A percentile compares a stretch with the other conserved stretches of the same genome.
Conservation (phyloP, 768 basidiomycete genomes). For the Sporobolomyces pararoseus region DNA sequence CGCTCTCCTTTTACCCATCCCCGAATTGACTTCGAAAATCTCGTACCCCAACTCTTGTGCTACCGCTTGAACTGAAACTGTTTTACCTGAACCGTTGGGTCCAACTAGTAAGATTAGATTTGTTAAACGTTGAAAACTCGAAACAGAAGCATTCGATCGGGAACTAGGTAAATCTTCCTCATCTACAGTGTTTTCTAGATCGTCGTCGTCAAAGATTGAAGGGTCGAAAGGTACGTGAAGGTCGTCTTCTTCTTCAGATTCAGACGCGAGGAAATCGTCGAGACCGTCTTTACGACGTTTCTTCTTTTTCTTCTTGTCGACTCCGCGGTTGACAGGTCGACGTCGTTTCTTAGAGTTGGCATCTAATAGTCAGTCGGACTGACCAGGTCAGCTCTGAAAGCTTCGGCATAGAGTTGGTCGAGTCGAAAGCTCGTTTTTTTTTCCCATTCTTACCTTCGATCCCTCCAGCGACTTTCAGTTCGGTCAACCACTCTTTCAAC, state of each 20-base stretch:
- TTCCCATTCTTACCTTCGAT: neutral
- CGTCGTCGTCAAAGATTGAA: neutral
- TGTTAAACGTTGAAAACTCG: slow-evolving; percentile 54
- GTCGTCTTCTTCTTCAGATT: slow-evolving; percentile 52
- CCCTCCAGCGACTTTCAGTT: slow-evolving; percentile 50
- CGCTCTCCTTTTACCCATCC: slow-evolving; percentile 82
- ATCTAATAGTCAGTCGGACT: neutral
- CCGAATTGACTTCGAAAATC: slow-evolving; percentile 93
- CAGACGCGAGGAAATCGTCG: slow-evolving; percentile 36
- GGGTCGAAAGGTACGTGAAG: slow-evolving; percentile 57
- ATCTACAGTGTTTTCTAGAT: neutral
- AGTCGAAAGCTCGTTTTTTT: too few species aligned
- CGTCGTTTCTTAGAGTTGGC: slow-evolving; percentile 12
- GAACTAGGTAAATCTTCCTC: slow-evolving; percentile 45
- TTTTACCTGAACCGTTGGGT: slow-evolving; percentile 82
- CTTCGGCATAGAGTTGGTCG: too few species aligned
- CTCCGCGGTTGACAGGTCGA: slow-evolving; percentile 26
- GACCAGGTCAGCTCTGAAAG: neutral
- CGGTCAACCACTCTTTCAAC: slow-evolving; percentile 71
- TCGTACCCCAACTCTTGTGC: slow-evolving; percentile 92
- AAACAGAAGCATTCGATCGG: slow-evolving; percentile 6
- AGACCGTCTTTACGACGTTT: slow-evolving; percentile 28
- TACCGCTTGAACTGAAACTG: slow-evolving; percentile 86
- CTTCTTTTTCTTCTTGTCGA: slow-evolving; percentile 24
- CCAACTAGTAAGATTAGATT: slow-evolving; percentile 84